Evolutionary conservation across 2,329 filamentous ascomycete genomes (phyloP).

Genomic region (Byssochlamys sp.): DNA sequence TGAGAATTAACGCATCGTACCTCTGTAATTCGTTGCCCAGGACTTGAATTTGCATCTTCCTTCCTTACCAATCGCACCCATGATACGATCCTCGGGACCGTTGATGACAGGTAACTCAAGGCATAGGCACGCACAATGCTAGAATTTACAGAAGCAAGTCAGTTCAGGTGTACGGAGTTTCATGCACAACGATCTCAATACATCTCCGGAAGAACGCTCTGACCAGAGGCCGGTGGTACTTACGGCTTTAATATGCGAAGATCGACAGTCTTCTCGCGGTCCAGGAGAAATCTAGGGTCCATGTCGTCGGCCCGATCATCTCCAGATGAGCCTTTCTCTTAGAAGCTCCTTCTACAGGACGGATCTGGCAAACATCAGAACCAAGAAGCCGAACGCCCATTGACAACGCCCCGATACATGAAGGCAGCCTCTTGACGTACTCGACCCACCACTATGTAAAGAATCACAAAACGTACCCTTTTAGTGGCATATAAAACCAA

Average conservation of each 20-base stretch:
- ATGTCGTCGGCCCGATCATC: neutral
- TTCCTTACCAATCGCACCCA: slow-evolving; percentile 26
- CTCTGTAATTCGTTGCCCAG: slow-evolving; percentile 24
- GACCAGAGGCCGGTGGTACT: slow-evolving; percentile 13
- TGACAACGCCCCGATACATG: neutral
- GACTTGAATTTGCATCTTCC: slow-evolving; percentile 22
- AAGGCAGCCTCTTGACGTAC: neutral
- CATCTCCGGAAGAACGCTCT: neutral
- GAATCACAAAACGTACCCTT: neutral
- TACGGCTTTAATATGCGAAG: slow-evolving; percentile 24
- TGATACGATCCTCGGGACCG: slow-evolving; percentile 37
- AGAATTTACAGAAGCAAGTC: neutral
- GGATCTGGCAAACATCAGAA: neutral
- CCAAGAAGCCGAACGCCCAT: neutral
- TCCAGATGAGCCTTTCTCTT: neutral
- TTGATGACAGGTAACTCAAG: slow-evolving; percentile 40
- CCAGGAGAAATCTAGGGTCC: neutral
- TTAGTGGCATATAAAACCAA: neutral
- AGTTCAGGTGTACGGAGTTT: neutral
- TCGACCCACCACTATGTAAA: neutral
- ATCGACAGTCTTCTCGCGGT: slow-evolving; percentile 12
- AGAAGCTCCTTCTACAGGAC: neutral
- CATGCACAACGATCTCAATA: neutral
- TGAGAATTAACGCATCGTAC: slow-evolving; percentile 18
- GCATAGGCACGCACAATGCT: slow-evolving; percentile 39